Conservation (phyloP, 176 grass and related monocot species). For the Aegilops speltoides region DNA sequence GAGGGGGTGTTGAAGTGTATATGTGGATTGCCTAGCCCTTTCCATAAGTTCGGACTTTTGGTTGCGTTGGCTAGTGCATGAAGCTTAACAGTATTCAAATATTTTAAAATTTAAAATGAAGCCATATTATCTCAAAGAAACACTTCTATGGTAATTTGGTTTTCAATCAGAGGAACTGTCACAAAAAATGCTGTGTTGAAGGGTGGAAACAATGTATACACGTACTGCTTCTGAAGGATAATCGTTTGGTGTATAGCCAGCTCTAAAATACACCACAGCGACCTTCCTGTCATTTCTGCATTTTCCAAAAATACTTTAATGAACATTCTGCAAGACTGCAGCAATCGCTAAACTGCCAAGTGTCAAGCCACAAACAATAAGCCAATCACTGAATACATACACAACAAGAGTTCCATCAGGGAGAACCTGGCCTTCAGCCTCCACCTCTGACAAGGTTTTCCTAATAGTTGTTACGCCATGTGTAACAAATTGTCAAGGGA, state of each 20-base stretch:
- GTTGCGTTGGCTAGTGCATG: too few relatives aligned
- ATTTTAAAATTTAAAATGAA: neutral
- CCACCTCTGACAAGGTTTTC: constrained; percentile 91
- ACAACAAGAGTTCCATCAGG: constrained; percentile 76
- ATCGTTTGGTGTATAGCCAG: constrained; percentile 95
- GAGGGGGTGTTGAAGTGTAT: too few relatives aligned
- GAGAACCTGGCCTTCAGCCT: constrained; percentile 72
- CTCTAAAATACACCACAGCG: constrained; percentile 89
- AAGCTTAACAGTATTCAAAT: neutral
- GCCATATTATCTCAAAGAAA: neutral
- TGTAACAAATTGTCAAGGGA: constrained; percentile 74
- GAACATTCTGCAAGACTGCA: constrained; percentile 4
- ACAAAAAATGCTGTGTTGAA: constrained; percentile 3
- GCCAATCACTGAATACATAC: constrained; percentile 43
- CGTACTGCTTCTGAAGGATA: constrained; percentile 98
- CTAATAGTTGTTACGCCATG: constrained; percentile 82
- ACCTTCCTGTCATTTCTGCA: constrained; percentile 66
- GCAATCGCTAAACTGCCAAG: neutral
- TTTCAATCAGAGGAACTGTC: neutral
- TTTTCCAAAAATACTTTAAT: constrained; percentile 30
- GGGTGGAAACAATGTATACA: neutral
- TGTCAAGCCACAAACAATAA: neutral
- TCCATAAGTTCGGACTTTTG: too few relatives aligned
- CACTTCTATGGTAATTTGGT: neutral
- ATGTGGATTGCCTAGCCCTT: too few relatives aligned